Base-by-base conservation (phyloP, 2,329 filamentous ascomycete species). In the Pseudofabraea citricarpa region DNA sequence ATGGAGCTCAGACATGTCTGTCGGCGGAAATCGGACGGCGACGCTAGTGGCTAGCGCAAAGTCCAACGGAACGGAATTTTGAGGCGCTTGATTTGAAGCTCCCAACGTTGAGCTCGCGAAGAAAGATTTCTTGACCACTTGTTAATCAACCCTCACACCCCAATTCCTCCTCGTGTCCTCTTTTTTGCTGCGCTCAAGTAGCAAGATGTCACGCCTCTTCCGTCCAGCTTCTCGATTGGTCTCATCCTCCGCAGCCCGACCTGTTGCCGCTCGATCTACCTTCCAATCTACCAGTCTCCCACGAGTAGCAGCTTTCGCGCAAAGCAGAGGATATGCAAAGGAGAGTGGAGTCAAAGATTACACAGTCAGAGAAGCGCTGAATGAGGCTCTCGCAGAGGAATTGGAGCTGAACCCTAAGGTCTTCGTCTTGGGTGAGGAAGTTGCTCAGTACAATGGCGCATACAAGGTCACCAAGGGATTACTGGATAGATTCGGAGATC, bases 401-500 rank as follows among this genome's bases (percentile, higher is more conserved):
- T 83, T 98, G 69, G 90, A 96, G 77, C 67, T 71, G 64, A 95
- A 98, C 71, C 77, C 85, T 53, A 97, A 96, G 77, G 90, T 96
- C 59, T 98, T 96, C 69, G 74, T 98, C 57, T 70, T 98, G 46
- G 93, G 93, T 61, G 93, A 98, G 77, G 93, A 98, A 75, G 93
- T 98, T 63, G 93, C 93, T 61, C 93, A 98, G 73, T 98, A 98
- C 77, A 98, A 98, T 70, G 93, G 93, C 77, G 91, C 91, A 64
- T 98, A 98, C 83, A 98, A 98, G 75, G 91, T 98, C 65, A 98
- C 93, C 62, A 96, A 95, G 77, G 93, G 93, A 57, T 81, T 98
- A 52, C 71, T 97, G 61, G 93, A 98, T 73, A 87, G 91, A 61
- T 98, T 98, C 67, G 93, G 93, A 59, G 90, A 95, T 51, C 94